phyloP scores from a whole-genome alignment of 768 basidiomycete species.

The Boletus patriciae region DNA sequence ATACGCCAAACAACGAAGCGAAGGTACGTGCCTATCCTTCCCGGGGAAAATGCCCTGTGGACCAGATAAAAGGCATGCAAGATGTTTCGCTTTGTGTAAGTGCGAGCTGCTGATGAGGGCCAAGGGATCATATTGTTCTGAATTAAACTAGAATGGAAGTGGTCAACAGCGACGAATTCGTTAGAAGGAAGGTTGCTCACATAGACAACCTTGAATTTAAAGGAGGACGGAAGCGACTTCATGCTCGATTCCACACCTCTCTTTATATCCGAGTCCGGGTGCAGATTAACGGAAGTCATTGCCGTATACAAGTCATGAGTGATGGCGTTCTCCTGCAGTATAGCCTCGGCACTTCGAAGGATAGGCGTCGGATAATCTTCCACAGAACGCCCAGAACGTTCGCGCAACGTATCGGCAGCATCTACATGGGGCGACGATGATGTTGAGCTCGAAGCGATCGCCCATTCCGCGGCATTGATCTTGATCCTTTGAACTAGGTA shows the following conservation, averaged over 20 bases:
- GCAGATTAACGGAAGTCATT: background rate
- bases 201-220: slow-evolving; percentile 11
- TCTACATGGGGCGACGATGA: background rate
- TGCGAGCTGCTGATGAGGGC: background rate
- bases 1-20: background rate
- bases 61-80: background rate
- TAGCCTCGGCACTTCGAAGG: background rate
- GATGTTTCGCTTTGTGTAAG: background rate
- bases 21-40: background rate
- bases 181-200: background rate
- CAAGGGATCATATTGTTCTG: slow-evolving; percentile 4
- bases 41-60: slow-evolving; percentile 6
- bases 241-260: slow-evolving; percentile 7
- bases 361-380: background rate
- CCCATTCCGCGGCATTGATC: slow-evolving; percentile 1
- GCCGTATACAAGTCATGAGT: slow-evolving; percentile 17
- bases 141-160: slow-evolving; percentile 8
- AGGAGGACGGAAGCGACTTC: slow-evolving; percentile 7
- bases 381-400: background rate
- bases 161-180: background rate
- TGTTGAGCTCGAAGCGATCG: background rate
- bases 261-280: slow-evolving; percentile 4
- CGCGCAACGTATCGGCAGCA: background rate
- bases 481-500: slow-evolving; percentile 5
- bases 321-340: background rate